Base-by-base conservation (phyloP, 2,329 filamentous ascomycete species). In the Fusarium algeriense region DNA sequence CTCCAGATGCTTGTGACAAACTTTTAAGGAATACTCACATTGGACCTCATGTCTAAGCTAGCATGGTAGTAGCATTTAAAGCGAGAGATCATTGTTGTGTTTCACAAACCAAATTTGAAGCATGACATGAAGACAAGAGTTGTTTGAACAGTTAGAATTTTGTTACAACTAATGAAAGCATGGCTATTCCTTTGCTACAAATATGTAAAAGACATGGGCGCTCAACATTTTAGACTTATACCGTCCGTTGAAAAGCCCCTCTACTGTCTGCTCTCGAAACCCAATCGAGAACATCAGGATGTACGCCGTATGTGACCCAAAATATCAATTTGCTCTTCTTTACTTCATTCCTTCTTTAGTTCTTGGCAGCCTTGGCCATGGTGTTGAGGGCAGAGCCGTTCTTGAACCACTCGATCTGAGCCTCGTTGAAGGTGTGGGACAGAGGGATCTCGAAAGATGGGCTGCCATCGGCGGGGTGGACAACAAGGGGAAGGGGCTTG, bases 401-500 rank as follows among this genome's bases (percentile, higher is more conserved):
- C 89, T 94, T 95, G 90, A 99, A 99, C 96, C 96, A 99, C 86
- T 98, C 92, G 71, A 99, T 92, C 87, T 99, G 96, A 77, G 93
- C 90, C 82, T 94, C 94, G 89, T 99, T 99, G 91, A 97, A 99
- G 74, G 96, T 99, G 87, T 99, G 96, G 75, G 89, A 88, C 77
- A 99, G 91, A 84, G 93, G 88, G 77, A 97, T 81, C 73, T 98
- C 92, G 84, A 93, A 98, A 30, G 91, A 62, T 83, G 90, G 83
- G 79, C 69, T 73, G 50, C 95, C 95, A 76, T 96, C 89, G 86
- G 94, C 93, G 80, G 95, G 95, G 88, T 98, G 95, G 64, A 99
- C 95, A 73, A 88, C 88, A 85, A 98, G 91, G 72, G 93, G 97
- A 79, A 99, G 85, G 77, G 96, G 95, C 90, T 98, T 92, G 84